Evolutionary conservation across 331 rosid species (phyloP), one percentile per base, ranked within the genome.

Genomic region (Rosa hybrid): DNA sequence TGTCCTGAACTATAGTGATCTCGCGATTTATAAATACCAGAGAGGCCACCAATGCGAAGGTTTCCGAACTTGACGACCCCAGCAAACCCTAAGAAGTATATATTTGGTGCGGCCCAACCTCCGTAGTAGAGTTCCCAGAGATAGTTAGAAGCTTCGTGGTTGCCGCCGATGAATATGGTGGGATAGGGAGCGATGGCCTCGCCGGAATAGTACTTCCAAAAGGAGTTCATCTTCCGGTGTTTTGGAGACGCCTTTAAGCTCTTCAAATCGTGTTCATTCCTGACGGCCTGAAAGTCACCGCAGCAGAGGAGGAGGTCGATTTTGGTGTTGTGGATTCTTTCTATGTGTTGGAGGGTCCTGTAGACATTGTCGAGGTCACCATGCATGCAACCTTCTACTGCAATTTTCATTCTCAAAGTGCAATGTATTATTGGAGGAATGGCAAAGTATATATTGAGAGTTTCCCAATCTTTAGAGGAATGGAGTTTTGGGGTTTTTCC

Each of bases 261-360:
- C 67, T 86, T 85, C 89, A 95, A 83, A 80, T 91, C 97, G n/a
- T 84, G 27, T 78, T 90, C 80, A 75, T 95, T 95, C 81, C 98
- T 88, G 67, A 93, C 94, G 8, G 99, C 92, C 91, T 92, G 99
- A 87, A 93, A 95, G 83, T 95, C 97, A 50, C 97, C 98, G 75
- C 99, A 95, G 81, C 99, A 92, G 71, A 95, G 87, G 49, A 95
- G 98, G 82, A 95, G 99, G 71, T 95, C 98, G 88, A 92, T 92
- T 85, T 93, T 92, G 72, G 89, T 90, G 81, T 81, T 68, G 20
- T 89, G 83, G 4, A 70, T 7, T 79, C 71, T 84, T 73, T 95
- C 97, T 4, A 87, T 83, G 54, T 85, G 82, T 59, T 90, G 90
- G 62, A 95, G 88, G 74, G 98, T 88, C 81, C 56, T 88, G 92